A percentile compares a stretch with the other conserved stretches of the same genome.
These are phyloP conservation scores for Dendryphion nanum DNA, from an alignment of 2,329 filamentous ascomycete genomes.

Conservation along the genomic window DNA sequence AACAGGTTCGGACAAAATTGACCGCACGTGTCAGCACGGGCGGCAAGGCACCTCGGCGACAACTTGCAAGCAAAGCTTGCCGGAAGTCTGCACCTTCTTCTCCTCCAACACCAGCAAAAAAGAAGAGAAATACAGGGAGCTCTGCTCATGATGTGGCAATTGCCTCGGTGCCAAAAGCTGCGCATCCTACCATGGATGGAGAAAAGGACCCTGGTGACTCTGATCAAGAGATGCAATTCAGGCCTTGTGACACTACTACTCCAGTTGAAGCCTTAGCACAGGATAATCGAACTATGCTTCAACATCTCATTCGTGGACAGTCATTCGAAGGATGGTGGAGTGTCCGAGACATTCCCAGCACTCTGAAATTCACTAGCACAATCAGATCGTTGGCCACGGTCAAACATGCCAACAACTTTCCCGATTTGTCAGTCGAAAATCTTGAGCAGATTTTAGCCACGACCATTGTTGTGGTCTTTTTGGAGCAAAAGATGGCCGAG, in stretches of 20 bases:
- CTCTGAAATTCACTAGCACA: constrained; percentile 9
- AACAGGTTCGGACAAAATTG: too few species aligned
- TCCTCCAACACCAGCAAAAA: not conserved
- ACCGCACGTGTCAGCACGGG: too few species aligned
- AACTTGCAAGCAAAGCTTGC: constrained; percentile 95
- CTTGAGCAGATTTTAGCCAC: constrained; percentile 26
- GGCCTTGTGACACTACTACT: not conserved
- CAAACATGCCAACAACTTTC: constrained; percentile 3
- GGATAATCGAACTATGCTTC: constrained; percentile 36
- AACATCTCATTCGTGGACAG: constrained; percentile 53
- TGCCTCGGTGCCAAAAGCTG: not conserved
- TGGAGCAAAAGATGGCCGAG: constrained; percentile 46
- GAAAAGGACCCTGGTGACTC: constrained; percentile 1
- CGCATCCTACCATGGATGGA: not conserved
- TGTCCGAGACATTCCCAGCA: constrained; percentile 23
- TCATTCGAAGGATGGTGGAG: constrained; percentile 56
- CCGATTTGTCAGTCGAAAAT: constrained; percentile 15
- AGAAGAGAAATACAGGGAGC: not conserved
- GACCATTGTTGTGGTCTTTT: constrained; percentile 45
- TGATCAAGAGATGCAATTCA: constrained; percentile 11
- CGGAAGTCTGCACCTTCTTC: constrained; percentile 87
- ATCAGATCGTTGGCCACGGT: constrained; percentile 3
- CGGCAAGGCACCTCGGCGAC: constrained; percentile 74
- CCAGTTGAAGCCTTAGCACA: too few species aligned
- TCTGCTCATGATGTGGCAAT: too few species aligned